Evolutionary conservation across 1,139 yeast species (phyloP), one percentile per base, ranked within the genome.

Genomic region (Sugiyamaella castrensis): DNA sequence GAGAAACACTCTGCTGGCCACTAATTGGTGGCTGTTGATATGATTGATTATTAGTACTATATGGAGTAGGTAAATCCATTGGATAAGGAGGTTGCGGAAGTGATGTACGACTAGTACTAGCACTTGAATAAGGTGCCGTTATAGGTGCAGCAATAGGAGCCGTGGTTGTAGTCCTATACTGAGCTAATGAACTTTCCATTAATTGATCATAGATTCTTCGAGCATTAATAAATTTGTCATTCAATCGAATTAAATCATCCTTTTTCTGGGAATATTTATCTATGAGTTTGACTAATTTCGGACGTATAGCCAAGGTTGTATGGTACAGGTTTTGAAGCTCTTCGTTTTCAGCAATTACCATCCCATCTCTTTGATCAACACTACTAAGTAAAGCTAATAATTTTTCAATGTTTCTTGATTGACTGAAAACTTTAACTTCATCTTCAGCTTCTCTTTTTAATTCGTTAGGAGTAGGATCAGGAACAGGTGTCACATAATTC

Each of bases 401-500:
- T 50, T 76, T 75, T 57, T 87, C 95, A 33, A 87, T 78, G 54
- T 84, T 82, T 29, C 70, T 64, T 31, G 75, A 68, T 59, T 78
- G 80, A 2, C 71, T 68, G 46, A 79, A 69, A 40, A 83, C 66
- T 55, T 70, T 62, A 36, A 66, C 61, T 61, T 80, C 80, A 51
- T 69, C 69, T 54, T 67, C 66, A 19, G 64, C 65, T 55, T 77
- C 78, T 29, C 66, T 65, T 26, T 64, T 65, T 13, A 77, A 55
- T 48, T 81, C 84, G 43, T 76, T 76, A 1, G 79, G 75, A 0
- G 87, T 74, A 38, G 85, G 84, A 45, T 81, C 85, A 1, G 82
- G 79, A 9, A 89, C 72, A 2, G 91, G 91, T 2, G 89, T 80
- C 1, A 92, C 98, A 63, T 92, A 92, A 66, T 92, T 92, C 51